Evolutionary conservation across 129 eudicot species (phyloP).

Genomic region (Flaveria brownii): DNA sequence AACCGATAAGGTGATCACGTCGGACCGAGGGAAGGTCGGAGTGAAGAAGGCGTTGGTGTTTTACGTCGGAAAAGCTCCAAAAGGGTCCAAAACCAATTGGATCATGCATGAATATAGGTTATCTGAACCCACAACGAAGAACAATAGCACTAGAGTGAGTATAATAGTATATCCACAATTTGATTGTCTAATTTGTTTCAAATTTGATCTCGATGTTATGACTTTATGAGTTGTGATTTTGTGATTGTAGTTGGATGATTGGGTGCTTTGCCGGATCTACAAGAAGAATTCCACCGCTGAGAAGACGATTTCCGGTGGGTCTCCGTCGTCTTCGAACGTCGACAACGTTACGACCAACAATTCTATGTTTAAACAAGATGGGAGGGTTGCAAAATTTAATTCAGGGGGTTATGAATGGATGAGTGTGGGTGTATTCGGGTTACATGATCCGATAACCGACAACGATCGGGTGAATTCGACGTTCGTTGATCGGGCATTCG

Average conservation of each 20-base stretch:
- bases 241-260: conserved; percentile 73
- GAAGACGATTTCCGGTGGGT: conserved; percentile 37
- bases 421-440: conserved; percentile 43
- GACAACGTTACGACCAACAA: conserved; percentile 41
- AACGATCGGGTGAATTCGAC: conserved; percentile 10
- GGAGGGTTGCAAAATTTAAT: conserved; percentile 32
- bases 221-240: neutral
- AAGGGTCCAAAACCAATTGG: conserved; percentile 91
- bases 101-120: conserved; percentile 95
- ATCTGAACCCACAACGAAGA: conserved; percentile 48
- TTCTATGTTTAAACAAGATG: conserved; percentile 32
- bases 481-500: conserved; percentile 32
- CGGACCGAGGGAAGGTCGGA: conserved; percentile 69
- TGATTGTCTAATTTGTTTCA: neutral
- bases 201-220: neutral
- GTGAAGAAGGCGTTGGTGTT: conserved; percentile 87
- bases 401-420: conserved; percentile 69
- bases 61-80: conserved; percentile 94
- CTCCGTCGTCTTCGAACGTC: no score
- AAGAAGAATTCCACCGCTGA: conserved; percentile 70
- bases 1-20: conserved; percentile 72
- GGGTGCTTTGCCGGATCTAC: conserved; percentile 94
- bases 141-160: conserved; percentile 55
- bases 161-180: no score
- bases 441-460: conserved; percentile 18